Percentiles rank a stretch among this genome's conserved stretches.
These are phyloP conservation scores for Euptelea pleiosperma DNA, from an alignment of 164 flowering plant species.

Conservation along the genomic window DNA sequence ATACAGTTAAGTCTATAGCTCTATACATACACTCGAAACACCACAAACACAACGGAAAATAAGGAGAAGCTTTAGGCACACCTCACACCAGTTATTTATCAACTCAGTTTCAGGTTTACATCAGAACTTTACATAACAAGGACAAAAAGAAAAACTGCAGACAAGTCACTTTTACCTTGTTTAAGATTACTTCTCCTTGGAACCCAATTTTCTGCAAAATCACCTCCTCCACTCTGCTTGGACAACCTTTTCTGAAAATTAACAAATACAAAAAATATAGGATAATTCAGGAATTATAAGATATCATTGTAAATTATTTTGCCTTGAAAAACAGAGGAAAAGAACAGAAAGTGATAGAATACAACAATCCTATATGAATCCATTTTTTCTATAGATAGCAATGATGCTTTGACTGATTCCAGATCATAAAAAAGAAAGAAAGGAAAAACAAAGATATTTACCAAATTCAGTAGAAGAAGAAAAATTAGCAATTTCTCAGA, in stretches of 20 bases:
- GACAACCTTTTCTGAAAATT: constrained; percentile 41
- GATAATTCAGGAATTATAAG: background rate
- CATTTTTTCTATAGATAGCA: no score
- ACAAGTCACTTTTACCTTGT: constrained; percentile 7
- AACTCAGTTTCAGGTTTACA: constrained; percentile 21
- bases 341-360: no score
- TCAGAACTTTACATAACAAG: constrained; percentile 16
- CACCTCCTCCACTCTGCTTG: constrained; percentile 74
- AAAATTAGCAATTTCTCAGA: no score
- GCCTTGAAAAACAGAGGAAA: no score
- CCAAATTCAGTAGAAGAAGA: no score
- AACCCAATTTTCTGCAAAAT: constrained; percentile 10
- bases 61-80: constrained; percentile 13
- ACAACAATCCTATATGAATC: no score
- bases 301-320: no score
- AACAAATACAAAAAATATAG: background rate
- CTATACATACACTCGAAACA: constrained; percentile 22
- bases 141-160: constrained; percentile 10
- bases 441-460: no score
- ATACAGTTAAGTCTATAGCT: constrained; percentile 5
- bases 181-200: background rate
- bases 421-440: no score
- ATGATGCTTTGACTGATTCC: no score
- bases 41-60: constrained; percentile 7
- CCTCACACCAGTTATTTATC: constrained; percentile 21